Evolutionary conservation across 257 asterid genomes (phyloP), one percentile per base, ranked within the genome.

Genomic region (Schizonepeta tenuifolia): DNA sequence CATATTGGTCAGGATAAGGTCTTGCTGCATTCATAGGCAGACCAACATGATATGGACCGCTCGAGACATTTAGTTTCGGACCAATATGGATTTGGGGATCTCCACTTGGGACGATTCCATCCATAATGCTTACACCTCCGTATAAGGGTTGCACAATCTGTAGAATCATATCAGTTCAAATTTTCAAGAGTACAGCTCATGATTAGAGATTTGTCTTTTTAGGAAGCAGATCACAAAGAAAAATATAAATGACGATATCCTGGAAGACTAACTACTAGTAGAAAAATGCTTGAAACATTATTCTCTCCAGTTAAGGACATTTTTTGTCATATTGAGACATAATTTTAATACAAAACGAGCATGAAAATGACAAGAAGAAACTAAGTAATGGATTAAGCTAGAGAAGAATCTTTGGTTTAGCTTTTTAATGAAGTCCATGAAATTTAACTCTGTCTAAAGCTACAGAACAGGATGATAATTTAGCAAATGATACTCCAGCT

Each of bases 131-230:
- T 38, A 58, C 33, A 76, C 62, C 78, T 56, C 80, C 74, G 57
- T 80, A 78, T 22, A 85, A 44, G 72, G 91, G 38, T 73, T 71
- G 92, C 38, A 54, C 66, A 65, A 77, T 77, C 92, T 87, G 89
- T 79, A 77, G 53, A 75, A 79, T 63, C 41, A 44, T 71, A 61
- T 50, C 49, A 86, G 21, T 56, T 63, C 33, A 49, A 20, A 55
- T 65, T 68, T 72, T 71, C 73, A 77, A 62, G 66, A 70, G 58
- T 65, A 67, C 35, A 53, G 44, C 78, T 53, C 60, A 14, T 9
- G 40, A 75, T 50, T 35, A 55, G 9, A 56, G 26, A 49, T 49
- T 49, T 8, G 36, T 60, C 28, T 43, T 43, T 77, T 65, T 69
- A 33, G 8, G 49, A 46, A 1, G 69, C 10, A 28, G 46, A 57